Evolutionary conservation across 2,329 filamentous ascomycete genomes (phyloP).

Genomic region (Ophiostoma tasmaniense): DNA sequence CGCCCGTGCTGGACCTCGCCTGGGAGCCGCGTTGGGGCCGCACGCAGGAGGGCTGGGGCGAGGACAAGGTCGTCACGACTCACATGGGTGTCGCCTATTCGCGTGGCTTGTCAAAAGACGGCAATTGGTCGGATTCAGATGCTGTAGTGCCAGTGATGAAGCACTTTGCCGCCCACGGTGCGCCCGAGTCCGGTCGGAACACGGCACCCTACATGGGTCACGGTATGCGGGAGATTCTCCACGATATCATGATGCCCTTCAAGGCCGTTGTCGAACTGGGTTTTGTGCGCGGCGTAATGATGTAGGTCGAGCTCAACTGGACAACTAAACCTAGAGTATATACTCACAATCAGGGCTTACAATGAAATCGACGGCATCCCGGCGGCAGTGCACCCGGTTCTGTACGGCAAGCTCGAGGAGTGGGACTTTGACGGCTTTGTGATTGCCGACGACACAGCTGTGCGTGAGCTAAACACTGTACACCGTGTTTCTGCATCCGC

Average conservation of each 20-base stretch:
- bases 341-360: not conserved
- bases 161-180: slow-evolving; percentile 8
- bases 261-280: slow-evolving; percentile 9
- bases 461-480: slow-evolving; percentile 4
- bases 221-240: slow-evolving; percentile 3
- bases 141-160: slow-evolving; percentile 11
- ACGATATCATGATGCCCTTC: slow-evolving; percentile 10
- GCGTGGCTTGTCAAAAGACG: slow-evolving; percentile 4
- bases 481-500: slow-evolving; percentile 1
- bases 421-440: slow-evolving; percentile 10
- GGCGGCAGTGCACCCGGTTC: slow-evolving; percentile 7
- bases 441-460: slow-evolving; percentile 11
- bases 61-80: slow-evolving; percentile 9
- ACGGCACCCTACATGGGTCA: not conserved
- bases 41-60: slow-evolving; percentile 11
- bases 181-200: slow-evolving; percentile 8
- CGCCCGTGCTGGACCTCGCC: slow-evolving; percentile 4
- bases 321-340: not conserved
- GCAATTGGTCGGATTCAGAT: not conserved
- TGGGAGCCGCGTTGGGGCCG: slow-evolving; percentile 9
- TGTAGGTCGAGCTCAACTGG: not conserved
- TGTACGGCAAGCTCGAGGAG: not conserved
- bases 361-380: slow-evolving; percentile 11
- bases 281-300: slow-evolving; percentile 10
- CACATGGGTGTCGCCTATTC: slow-evolving; percentile 8